Evolutionary conservation across 345 rosid genomes (phyloP), one percentile per base, ranked within the genome.

Genomic region (Populus nigra): DNA sequence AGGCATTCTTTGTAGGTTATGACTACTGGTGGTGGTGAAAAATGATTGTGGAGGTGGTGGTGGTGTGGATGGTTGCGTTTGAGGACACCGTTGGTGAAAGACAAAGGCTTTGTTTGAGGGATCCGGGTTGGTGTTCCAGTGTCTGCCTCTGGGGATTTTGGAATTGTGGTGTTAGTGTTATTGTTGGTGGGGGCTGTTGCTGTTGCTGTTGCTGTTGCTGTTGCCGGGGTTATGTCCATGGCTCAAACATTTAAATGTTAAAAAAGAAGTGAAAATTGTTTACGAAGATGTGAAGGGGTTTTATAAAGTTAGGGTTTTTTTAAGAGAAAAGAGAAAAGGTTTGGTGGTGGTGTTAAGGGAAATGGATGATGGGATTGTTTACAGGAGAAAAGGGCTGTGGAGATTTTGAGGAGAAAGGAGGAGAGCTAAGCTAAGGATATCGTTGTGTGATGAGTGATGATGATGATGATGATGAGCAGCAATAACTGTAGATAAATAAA

Each of bases 31-130:
- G 77, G 65, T 4, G 65, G 16, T 18, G 72, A 5, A 11, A 29
- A 25, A 8, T 20, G 74, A 39, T 75, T 74, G 77, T 72, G 27
- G 81, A 61, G 49, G 69, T 61, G 62, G 77, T 67, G 65, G 74
- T 35, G 76, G 69, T 68, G 76, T 38, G 49, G 62, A 17, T 53
- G 15, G 77, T 73, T 59, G 25, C 79, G 82, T 55, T 79, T 80
- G 68, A 68, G 84, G 73, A 83, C 80, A 8, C 85, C 85, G 80
- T 83, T 83, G 71, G 77, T 66, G 78, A 73, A 72, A 38, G 85
- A 63, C 25, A 68, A 7, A 27, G 83, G 74, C 77, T 79, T 83
- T 20, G 53, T 49, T 3, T 68, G 74, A 20, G 75, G 85, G 85
- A 75, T 78, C 71, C 79, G 77, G 45, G 65, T 35, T 4, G 82